Evolutionary conservation across 345 rosid genomes (phyloP).

Genomic region (Citrus unshiu): DNA sequence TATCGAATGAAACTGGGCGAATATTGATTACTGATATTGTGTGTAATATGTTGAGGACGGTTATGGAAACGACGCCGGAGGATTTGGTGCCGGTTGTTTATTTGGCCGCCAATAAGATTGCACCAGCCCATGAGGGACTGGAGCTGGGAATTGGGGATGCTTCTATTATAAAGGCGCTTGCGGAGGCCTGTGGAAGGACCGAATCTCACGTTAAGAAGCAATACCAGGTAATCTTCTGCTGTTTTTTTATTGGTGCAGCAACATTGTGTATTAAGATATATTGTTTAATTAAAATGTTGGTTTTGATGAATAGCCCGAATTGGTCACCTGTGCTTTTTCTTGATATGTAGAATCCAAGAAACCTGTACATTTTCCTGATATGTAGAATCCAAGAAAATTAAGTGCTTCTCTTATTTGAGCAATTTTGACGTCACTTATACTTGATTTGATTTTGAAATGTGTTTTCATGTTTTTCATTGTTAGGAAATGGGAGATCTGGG

Average conservation of each 20-base stretch:
- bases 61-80: constrained; percentile 68
- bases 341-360: background rate
- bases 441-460: background rate
- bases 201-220: constrained; percentile 65
- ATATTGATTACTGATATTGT: constrained; percentile 84
- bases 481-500: constrained; percentile 92
- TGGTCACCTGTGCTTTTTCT: background rate
- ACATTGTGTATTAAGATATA: background rate
- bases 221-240: constrained; percentile 44
- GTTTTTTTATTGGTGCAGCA: background rate
- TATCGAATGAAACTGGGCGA: constrained; percentile 65
- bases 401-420: background rate
- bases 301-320: background rate
- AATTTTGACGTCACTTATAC: background rate
- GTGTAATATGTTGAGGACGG: constrained; percentile 80
- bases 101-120: constrained; percentile 68
- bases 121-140: constrained; percentile 90
- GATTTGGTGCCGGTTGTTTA: constrained; percentile 73
- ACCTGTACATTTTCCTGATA: too few relatives aligned
- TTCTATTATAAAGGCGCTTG: constrained; percentile 68
- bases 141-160: constrained; percentile 91
- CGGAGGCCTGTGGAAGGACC: constrained; percentile 86
- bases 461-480: constrained; percentile 7
- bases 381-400: background rate
- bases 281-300: background rate